These are phyloP conservation scores for Chaetomium olivaceum DNA, from an alignment of 2,329 filamentous ascomycete genomes.

Conservation along the genomic window DNA sequence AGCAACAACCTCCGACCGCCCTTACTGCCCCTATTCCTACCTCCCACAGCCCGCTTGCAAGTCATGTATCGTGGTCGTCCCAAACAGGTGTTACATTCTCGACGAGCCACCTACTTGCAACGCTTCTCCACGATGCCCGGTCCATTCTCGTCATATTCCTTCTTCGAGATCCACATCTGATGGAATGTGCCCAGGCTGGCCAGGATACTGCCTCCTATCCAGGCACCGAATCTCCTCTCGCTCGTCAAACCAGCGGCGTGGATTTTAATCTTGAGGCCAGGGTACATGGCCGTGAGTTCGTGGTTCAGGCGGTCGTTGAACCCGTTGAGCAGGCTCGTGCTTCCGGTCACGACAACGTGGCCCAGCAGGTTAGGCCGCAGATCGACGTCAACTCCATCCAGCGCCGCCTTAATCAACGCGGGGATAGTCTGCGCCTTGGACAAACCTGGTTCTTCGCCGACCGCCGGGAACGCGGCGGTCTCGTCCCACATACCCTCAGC, in stretches of 20 bases:
- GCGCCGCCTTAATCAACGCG: conserved; percentile 73
- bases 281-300: conserved; percentile 79
- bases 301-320: conserved; percentile 88
- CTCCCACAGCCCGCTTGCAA: background rate
- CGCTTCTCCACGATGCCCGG: conserved; percentile 89
- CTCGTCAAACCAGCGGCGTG: conserved; percentile 82
- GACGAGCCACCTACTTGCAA: conserved; percentile 66
- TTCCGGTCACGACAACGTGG: conserved; percentile 92
- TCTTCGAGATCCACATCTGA: conserved; percentile 98
- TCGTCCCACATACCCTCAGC: conserved; percentile 92
- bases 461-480: conserved; percentile 62
- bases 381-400: conserved; percentile 84
- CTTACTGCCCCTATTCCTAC: background rate
- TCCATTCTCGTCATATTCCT: conserved; percentile 97
- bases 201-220: conserved; percentile 95
- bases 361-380: conserved; percentile 77
- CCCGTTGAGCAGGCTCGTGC: conserved; percentile 81
- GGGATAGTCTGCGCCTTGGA: conserved; percentile 79
- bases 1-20: background rate
- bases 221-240: conserved; percentile 88
- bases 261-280: conserved; percentile 82
- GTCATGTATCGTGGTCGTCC: background rate
- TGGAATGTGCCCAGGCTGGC: conserved; percentile 96
- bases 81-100: background rate
- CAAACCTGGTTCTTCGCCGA: conserved; percentile 48